Conservation (phyloP, 169 alveolate genomes). For the Blepharisma undulans region DNA sequence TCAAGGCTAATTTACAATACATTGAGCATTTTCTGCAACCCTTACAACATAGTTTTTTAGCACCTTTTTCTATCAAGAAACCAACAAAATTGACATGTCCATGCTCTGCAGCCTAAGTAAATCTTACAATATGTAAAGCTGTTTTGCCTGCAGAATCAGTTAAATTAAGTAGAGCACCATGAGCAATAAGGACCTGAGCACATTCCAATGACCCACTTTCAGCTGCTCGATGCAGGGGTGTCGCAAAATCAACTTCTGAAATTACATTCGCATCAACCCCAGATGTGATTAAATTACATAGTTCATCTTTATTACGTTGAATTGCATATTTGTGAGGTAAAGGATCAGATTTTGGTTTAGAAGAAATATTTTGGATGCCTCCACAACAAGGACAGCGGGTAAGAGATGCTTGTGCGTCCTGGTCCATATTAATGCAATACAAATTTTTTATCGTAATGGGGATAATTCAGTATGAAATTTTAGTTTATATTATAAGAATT, state of each 20-base stretch:
- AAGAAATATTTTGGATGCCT: neutral
- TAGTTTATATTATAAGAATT: no score
- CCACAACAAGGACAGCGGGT: slow-evolving; percentile 13
- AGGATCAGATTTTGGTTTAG: neutral
- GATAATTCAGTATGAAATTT: neutral
- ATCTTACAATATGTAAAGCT: slow-evolving; percentile 49
- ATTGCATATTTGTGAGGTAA: neutral
- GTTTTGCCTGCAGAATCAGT: slow-evolving; percentile 78
- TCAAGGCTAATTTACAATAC: neutral
- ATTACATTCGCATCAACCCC: neutral
- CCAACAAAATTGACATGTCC: slow-evolving; percentile 24
- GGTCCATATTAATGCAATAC: neutral
- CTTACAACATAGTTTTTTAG: neutral
- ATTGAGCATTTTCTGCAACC: slow-evolving; percentile 1
- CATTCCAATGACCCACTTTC: slow-evolving; percentile 69
- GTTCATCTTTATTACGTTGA: neutral
- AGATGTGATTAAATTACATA: neutral
- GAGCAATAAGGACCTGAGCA: slow-evolving; percentile 65
- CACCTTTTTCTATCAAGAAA: neutral
- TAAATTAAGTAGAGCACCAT: slow-evolving; percentile 60
- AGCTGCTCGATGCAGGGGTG: slow-evolving; percentile 83
- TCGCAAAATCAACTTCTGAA: slow-evolving; percentile 46
- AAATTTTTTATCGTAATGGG: neutral
- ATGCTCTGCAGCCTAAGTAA: slow-evolving; percentile 31
- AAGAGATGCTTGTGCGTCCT: neutral